Conservation (phyloP, 2,329 filamentous ascomycete genomes). For the Monascus ruber region DNA sequence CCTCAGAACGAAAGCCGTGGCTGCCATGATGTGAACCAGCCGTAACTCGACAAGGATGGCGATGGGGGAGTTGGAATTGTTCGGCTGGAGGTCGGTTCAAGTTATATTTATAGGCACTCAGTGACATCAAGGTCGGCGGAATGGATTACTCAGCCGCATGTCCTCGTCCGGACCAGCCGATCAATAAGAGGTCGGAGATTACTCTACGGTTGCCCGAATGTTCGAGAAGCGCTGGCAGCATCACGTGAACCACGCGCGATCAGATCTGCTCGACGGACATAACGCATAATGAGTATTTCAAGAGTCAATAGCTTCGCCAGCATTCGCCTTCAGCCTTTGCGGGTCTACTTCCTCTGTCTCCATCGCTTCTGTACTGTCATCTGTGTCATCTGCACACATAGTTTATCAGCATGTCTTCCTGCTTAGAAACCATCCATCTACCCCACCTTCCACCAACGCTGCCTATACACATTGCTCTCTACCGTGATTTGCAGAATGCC, state of each 20-base stretch:
- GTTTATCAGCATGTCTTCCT: conserved; percentile 18
- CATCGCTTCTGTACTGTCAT: too few species aligned
- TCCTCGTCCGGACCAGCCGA: neutral
- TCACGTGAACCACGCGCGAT: neutral
- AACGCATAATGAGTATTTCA: too few species aligned
- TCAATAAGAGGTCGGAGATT: conserved; percentile 2
- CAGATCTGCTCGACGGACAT: too few species aligned
- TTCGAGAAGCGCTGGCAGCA: conserved; percentile 24
- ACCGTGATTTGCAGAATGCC: conserved; percentile 65
- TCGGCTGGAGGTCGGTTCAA: neutral
- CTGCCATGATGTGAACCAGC: conserved; percentile 7
- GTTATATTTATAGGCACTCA: neutral
- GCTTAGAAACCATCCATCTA: conserved; percentile 55
- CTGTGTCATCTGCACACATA: too few species aligned
- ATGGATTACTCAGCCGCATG: neutral
- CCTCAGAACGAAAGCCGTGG: conserved; percentile 54
- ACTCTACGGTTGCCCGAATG: conserved; percentile 19
- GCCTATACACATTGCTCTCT: conserved; percentile 62
- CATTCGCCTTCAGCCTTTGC: too few species aligned
- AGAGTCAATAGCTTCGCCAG: too few species aligned
- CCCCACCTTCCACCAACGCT: conserved; percentile 62
- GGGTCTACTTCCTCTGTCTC: too few species aligned
- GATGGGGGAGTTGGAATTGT: neutral
- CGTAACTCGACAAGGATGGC: neutral
- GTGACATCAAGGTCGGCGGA: neutral